These are phyloP conservation scores for Priceomyces medius DNA, from an alignment of 805 yeast genomes.

Conservation along the genomic window DNA sequence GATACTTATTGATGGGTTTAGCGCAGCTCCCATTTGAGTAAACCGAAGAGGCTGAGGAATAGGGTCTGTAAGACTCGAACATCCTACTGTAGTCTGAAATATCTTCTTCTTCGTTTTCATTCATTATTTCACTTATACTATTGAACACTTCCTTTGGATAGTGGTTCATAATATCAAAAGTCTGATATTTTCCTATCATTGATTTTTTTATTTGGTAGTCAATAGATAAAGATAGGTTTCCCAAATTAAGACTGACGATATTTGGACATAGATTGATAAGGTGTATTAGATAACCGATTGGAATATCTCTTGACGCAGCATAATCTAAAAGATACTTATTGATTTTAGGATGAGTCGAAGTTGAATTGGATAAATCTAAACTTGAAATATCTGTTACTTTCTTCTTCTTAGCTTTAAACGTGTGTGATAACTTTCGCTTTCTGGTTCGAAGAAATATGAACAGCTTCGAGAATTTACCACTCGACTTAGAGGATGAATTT, in stretches of 20 bases:
- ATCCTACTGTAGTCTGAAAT: background rate
- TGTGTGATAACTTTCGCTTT: constrained; percentile 12
- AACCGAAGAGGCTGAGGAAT: constrained; percentile 25
- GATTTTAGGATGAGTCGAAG: constrained; percentile 53
- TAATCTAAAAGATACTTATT: constrained; percentile 62
- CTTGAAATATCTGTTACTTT: background rate
- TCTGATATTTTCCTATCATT: constrained; percentile 33
- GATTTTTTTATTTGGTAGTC: constrained; percentile 59
- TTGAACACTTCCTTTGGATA: constrained; percentile 31
- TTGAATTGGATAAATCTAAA: constrained; percentile 5
- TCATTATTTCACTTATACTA: constrained; percentile 23
- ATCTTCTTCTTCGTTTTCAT: constrained; percentile 2
- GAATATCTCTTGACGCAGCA: constrained; percentile 70
- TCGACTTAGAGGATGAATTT: constrained; percentile 15
- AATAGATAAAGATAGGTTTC: constrained; percentile 57
- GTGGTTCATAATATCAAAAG: constrained; percentile 39
- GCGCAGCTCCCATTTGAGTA: constrained; percentile 25
- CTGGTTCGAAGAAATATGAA: constrained; percentile 20
- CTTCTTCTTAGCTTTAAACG: background rate
- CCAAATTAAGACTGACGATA: constrained; percentile 54
- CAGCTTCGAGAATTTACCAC: constrained; percentile 16
- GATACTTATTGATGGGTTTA: constrained; percentile 33
- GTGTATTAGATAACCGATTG: constrained; percentile 73
- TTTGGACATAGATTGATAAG: constrained; percentile 67
- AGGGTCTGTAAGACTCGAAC: constrained; percentile 1